These are phyloP conservation scores for Knoxia roxburghii DNA, from an alignment of 257 asterid species.

Conservation along the genomic window DNA sequence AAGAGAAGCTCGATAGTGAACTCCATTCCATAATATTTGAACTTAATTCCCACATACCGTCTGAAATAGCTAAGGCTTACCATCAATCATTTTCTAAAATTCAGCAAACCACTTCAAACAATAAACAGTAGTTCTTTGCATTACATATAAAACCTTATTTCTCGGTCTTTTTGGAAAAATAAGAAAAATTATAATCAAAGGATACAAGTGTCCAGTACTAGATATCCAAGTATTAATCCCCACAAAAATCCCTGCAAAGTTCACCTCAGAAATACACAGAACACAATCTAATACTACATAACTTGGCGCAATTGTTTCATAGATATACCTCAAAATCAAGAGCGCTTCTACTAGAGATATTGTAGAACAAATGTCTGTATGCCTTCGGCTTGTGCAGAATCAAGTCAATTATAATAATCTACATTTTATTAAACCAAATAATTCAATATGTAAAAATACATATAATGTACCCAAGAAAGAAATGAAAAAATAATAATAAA, in stretches of 20 bases:
- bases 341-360: conserved; percentile 39
- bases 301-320: background rate
- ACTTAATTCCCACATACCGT: conserved; percentile 46
- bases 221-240: conserved; percentile 42
- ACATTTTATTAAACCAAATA: conserved; percentile 2
- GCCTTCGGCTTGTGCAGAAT: conserved; percentile 88
- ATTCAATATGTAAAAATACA: background rate
- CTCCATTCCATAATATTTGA: conserved; percentile 32
- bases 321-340: conserved; percentile 43
- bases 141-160: background rate
- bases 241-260: conserved; percentile 58
- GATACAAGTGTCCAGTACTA: conserved; percentile 80
- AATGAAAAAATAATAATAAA: background rate
- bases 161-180: background rate
- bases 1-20: conserved; percentile 28
- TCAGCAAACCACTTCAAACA: background rate
- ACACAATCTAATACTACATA: background rate
- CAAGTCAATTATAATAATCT: conserved; percentile 80
- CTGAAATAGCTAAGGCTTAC: conserved; percentile 50
- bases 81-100: background rate
- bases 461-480: background rate
- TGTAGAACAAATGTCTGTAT: conserved; percentile 74
- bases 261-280: background rate
- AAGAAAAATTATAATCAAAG: conserved; percentile 11
- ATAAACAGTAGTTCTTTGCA: background rate